Base-by-base conservation (phyloP, 768 basidiomycete genomes). In the Kondoa malvinella region DNA sequence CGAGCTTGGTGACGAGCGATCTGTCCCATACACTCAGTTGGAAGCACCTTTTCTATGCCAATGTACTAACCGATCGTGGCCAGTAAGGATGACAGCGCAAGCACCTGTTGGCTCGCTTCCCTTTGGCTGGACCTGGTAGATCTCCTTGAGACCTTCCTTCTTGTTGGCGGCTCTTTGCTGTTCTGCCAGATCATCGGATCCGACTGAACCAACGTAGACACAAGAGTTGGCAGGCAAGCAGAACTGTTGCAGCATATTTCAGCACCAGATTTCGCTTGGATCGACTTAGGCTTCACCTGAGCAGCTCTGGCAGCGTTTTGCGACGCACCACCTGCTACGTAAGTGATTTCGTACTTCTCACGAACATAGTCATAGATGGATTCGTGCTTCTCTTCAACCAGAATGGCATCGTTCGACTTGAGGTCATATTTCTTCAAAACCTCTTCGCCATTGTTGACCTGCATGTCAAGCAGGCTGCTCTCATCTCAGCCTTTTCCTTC, bases 301-400 rank as follows among this genome's bases (percentile, higher is more conserved):
- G 94, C 95, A 71, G 86, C 92, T 63, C 95, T 88, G 67, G 94
- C 92, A 74, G 92, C 85, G 75, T 99, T 99, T 78, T 99, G 95
- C 31, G 89, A 85, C 31, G 95, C 94, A 74, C 95, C 95, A 69
- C 95, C 95, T 65, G 95, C 94, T 65, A 97, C 92, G 75, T 92
- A 99, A 64, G 85, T 86, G 64, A 90, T 83, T 69, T 86, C 73
- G 77, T 87, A 75, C 69, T 89, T 82, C 68, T 82, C 82, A 59
- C 87, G 83, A 71, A 96, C 78, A 73, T 97, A 91, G 1, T 87
- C 87, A 78, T 97, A 99, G 76, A 92, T 97, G 71, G 33, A 57
- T 67, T 81, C 79, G 72, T 97, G 94, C 78, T 90, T 87, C 69
- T 86, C 87, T 71, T 86, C 87, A 1, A 92, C 94, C 67, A 99